Conservation (phyloP, 169 alveolate genomes). For the Cryptosporidium meleagridis region DNA sequence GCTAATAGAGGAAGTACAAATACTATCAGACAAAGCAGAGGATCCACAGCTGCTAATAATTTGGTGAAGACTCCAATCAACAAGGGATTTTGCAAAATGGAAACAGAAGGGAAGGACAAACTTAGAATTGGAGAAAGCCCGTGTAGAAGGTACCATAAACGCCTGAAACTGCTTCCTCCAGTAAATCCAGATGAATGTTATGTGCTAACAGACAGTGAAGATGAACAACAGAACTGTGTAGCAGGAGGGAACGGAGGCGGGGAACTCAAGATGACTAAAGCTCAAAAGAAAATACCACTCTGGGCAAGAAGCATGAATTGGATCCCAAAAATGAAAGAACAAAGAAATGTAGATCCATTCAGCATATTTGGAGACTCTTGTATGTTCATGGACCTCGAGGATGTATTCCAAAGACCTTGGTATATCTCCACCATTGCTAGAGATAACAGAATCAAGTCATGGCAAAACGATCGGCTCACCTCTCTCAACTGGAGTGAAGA, state of each 20-base stretch:
- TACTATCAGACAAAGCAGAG: not conserved
- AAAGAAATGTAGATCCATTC: slow-evolving; percentile 61
- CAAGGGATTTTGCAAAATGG: slow-evolving; percentile 19
- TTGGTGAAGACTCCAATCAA: slow-evolving; percentile 49
- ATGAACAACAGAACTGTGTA: slow-evolving; percentile 5
- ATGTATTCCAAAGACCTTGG: slow-evolving; percentile 70
- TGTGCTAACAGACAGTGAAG: slow-evolving; percentile 63
- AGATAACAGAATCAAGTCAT: slow-evolving; percentile 49
- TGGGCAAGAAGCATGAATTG: slow-evolving; percentile 75
- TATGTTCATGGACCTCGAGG: slow-evolving; percentile 73
- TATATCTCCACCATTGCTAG: slow-evolving; percentile 69
- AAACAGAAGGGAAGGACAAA: slow-evolving; percentile 37
- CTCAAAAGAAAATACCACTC: slow-evolving; percentile 47
- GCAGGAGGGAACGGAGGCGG: not conserved
- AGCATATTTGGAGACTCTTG: slow-evolving; percentile 73
- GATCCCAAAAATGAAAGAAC: slow-evolving; percentile 71
- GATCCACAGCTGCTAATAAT: not conserved
- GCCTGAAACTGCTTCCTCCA: slow-evolving; percentile 56
- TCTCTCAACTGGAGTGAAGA: slow-evolving; percentile 74
- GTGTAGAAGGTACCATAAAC: slow-evolving; percentile 64
- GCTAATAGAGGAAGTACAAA: not conserved
- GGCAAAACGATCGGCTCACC: slow-evolving; percentile 65
- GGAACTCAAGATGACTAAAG: not conserved
- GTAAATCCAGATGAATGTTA: slow-evolving; percentile 55
- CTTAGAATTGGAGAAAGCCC: slow-evolving; percentile 63